phyloP scores from a whole-genome alignment of 2,329 filamentous ascomycete genomes.

The Trichoderma sp. region DNA sequence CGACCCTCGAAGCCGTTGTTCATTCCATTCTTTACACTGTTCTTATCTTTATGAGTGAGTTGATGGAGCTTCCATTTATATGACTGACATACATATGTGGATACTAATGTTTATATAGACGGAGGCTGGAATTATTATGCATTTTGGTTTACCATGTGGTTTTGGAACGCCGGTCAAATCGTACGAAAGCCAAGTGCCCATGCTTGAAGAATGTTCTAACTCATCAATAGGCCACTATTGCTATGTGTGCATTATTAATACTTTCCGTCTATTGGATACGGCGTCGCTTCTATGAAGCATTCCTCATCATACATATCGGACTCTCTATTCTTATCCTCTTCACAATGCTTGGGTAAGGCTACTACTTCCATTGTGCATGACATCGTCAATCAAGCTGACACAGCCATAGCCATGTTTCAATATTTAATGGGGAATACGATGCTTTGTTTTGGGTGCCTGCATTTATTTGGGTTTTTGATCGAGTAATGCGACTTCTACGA shows the following conservation, averaged over 20 bases:
- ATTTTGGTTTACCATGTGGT: slow-evolving; percentile 42
- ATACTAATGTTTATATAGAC: slow-evolving; percentile 28
- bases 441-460: slow-evolving; percentile 49
- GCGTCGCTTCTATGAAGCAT: slow-evolving; percentile 51
- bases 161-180: slow-evolving; percentile 51
- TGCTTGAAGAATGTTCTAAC: not conserved
- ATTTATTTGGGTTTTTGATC: slow-evolving; percentile 50
- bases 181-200: slow-evolving; percentile 32
- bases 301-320: slow-evolving; percentile 50
- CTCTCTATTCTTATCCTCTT: slow-evolving; percentile 50
- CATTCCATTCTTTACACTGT: slow-evolving; percentile 61
- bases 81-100: fast-evolving
- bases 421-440: slow-evolving; percentile 50
- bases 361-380: not conserved
- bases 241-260: slow-evolving; percentile 45
- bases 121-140: slow-evolving; percentile 39
- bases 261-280: slow-evolving; percentile 53
- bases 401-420: slow-evolving; percentile 43
- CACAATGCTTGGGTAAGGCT: slow-evolving; percentile 50
- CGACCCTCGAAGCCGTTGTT: slow-evolving; percentile 59
- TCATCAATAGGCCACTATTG: slow-evolving; percentile 38
- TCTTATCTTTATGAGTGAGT: slow-evolving; percentile 40
- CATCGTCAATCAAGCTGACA: not conserved
- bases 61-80: not conserved
- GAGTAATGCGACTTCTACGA: slow-evolving; percentile 44